Evolutionary conservation across 495 filamentous ascomycete genomes (phyloP).

Genomic region (Aspergillus hancockii): DNA sequence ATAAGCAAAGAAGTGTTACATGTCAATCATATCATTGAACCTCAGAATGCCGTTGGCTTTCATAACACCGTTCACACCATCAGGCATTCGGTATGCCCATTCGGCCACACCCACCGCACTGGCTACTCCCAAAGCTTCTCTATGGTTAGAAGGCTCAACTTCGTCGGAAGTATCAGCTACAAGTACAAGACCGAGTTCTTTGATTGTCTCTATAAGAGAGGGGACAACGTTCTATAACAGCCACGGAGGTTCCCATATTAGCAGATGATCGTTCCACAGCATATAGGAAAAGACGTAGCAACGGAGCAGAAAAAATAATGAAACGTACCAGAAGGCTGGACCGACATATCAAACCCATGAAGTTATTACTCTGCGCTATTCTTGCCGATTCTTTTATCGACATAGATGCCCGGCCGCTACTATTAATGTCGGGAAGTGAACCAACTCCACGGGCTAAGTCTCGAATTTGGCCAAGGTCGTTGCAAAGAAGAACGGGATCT

Average conservation of each 20-base stretch:
- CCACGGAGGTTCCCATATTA: slow-evolving; percentile 19
- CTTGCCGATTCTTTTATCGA: slow-evolving; percentile 94
- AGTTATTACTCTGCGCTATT: slow-evolving; percentile 92
- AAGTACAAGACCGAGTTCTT: slow-evolving; percentile 87
- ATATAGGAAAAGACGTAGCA: not conserved
- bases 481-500: slow-evolving; percentile 93
- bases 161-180: slow-evolving; percentile 80
- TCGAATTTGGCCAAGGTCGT: slow-evolving; percentile 71
- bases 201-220: slow-evolving; percentile 87
- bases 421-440: slow-evolving; percentile 49
- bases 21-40: slow-evolving; percentile 94
- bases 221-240: slow-evolving; percentile 79
- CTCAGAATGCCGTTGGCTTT: slow-evolving; percentile 81
- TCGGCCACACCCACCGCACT: slow-evolving; percentile 40
- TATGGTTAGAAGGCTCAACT: slow-evolving; percentile 36
- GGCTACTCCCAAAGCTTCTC: slow-evolving; percentile 49
- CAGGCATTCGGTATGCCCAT: slow-evolving; percentile 51
- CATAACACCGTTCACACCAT: slow-evolving; percentile 83
- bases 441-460: slow-evolving; percentile 47
- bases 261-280: slow-evolving; percentile 1
- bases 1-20: slow-evolving; percentile 49
- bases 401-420: slow-evolving; percentile 67
- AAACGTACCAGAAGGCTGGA: slow-evolving; percentile 72
- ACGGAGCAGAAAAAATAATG: not conserved
- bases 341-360: slow-evolving; percentile 94